Evolutionary conservation across 192 early-diverging fungal species (phyloP).

Genomic region (Chytriomyces confervae): DNA sequence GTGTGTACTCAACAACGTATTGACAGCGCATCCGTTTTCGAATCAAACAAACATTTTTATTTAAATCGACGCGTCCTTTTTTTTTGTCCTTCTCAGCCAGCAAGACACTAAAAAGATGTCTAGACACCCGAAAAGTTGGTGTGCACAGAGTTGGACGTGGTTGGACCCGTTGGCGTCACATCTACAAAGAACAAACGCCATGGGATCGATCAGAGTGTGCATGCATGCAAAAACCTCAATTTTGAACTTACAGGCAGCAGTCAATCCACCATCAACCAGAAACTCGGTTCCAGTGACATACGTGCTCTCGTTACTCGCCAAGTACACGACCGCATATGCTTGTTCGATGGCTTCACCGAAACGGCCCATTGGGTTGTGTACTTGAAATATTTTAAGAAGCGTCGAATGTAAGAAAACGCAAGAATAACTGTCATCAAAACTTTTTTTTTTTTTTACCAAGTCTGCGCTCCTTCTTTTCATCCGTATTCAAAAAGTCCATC

Average conservation of each 20-base stretch:
- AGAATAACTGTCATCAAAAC: not conserved
- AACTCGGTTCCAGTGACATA: constrained; percentile 86
- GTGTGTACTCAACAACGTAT: no score
- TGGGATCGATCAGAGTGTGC: not conserved
- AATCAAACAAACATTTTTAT: no score
- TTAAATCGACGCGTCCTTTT: not conserved
- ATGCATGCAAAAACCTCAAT: no score
- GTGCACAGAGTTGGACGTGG: constrained; percentile 29
- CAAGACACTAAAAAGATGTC: not conserved
- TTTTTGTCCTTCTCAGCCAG: no score
- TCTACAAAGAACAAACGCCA: constrained; percentile 13
- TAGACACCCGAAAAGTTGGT: constrained; percentile 45
- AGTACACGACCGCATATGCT: constrained; percentile 79
- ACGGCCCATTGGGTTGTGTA: constrained; percentile 82
- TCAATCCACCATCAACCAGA: constrained; percentile 79
- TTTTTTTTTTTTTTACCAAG: constrained; percentile 39
- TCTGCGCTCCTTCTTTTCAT: constrained; percentile 81
- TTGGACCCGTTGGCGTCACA: constrained; percentile 44
- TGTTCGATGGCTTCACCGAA: constrained; percentile 91
- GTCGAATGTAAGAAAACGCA: not conserved
- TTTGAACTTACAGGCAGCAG: constrained; percentile 70
- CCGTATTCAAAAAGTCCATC: constrained; percentile 83
- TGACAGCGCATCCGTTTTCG: no score
- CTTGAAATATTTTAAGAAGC: constrained; percentile 14
- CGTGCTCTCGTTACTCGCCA: constrained; percentile 78